Conservation (phyloP, 192 early-diverging fungal species). For the Coemansia guatemalensis region DNA sequence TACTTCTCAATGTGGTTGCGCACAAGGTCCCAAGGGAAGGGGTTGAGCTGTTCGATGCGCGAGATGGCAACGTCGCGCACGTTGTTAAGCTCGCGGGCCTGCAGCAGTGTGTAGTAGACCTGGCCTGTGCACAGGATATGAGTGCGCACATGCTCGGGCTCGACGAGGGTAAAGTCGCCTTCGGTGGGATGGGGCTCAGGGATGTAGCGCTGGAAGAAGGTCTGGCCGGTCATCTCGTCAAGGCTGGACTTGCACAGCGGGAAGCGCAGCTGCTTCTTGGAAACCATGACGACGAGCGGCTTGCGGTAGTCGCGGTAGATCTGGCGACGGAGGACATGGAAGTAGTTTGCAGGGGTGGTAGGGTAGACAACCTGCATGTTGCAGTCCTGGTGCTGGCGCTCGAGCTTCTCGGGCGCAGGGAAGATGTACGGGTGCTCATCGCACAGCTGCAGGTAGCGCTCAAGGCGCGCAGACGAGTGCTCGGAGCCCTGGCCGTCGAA, state of each 20-base stretch:
- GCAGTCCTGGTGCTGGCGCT: conserved; percentile 96
- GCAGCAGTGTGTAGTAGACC: conserved; percentile 91
- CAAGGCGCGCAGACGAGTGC: conserved; percentile 93
- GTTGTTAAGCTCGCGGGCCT: conserved; percentile 90
- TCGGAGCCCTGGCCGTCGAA: conserved; percentile 99
- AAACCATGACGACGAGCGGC: conserved; percentile 76
- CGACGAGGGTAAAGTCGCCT: conserved; percentile 63
- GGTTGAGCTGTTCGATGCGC: conserved; percentile 90
- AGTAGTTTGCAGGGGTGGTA: conserved; percentile 98
- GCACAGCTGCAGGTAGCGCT: conserved; percentile 94
- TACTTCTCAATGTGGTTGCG: conserved; percentile 87
- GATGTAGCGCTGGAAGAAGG: conserved; percentile 87
- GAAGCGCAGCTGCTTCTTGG: conserved; percentile 92
- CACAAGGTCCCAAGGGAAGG: conserved; percentile 93
- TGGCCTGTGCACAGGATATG: conserved; percentile 96
- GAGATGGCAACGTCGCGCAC: conserved; percentile 88
- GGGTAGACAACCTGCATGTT: conserved; percentile 98
- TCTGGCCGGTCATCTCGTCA: conserved; percentile 75
- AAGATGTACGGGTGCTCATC: conserved; percentile 91
- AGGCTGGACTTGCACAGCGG: conserved; percentile 86
- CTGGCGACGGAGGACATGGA: conserved; percentile 93
- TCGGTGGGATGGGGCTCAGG: conserved; percentile 85
- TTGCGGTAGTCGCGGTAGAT: conserved; percentile 97
- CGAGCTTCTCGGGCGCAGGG: conserved; percentile 73
- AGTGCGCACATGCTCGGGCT: conserved; percentile 84